Base-by-base conservation (phyloP, 2,329 filamentous ascomycete species). In the Cladobotryum protrusum region DNA sequence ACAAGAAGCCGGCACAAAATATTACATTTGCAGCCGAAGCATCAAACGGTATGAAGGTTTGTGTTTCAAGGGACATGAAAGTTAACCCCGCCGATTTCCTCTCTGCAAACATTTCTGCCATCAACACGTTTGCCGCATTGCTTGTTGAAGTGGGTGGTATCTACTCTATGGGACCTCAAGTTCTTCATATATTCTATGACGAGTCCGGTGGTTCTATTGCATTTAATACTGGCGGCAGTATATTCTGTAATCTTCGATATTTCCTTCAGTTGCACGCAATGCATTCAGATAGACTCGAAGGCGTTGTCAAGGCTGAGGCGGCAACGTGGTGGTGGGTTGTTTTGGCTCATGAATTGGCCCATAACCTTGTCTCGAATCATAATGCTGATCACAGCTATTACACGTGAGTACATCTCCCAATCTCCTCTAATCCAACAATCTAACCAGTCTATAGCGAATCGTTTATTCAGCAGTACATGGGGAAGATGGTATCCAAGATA, bases 191-290 rank as follows among this genome's bases (percentile, higher is more conserved):
- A 45, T 97, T 92, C 71, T 89, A 90, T 60, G 91, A 96, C 59
- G 81, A 85, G 37, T 69, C 72, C 3, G 87, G 89, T 4, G 81
- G 80, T 49, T 91, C 89, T 0, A 96, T 99, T 55, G 93, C 92
- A 0, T 99, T 99, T 75, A 99, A 99, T 65, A 79, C 81, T 8
- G 81, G 78, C 36, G 91, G 92, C 35, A 89, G 86, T 60, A 80
- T 99, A 29, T 99, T 97, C 72, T 96, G 90, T 75, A 99, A 99
- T 63, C 78, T 95, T 56, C 78, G 88, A 15, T 96, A 89, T 73
- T 97, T 91, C 66, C 70, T 86, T 53, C 83, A 92, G 61, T 69
- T 96, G 32, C 92, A 97, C 62, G 74, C 81, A 41, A 61, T 70
- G 13, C 67, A 73, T 54, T 66, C 82, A 43, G 60, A 56, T 44